Evolutionary conservation across 1,139 yeast species (phyloP), one percentile per base, ranked within the genome.

Genomic region (Candida glucosophila): DNA sequence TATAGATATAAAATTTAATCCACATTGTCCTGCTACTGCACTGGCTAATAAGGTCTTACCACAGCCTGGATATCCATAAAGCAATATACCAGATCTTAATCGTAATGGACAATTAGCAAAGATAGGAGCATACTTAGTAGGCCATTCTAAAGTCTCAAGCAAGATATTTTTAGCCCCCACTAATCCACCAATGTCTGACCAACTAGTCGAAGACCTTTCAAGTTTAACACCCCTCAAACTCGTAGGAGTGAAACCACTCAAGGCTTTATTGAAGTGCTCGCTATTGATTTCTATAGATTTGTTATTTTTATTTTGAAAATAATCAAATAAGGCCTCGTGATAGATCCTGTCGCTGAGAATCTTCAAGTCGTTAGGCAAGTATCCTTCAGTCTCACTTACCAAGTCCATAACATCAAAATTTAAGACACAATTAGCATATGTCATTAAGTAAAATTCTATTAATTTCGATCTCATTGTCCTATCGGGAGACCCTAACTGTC

Each of bases 51-150:
- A 62, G 0, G 98, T 90, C 52, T 90, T 90, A 29, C 98, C 98
- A 56, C 98, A 90, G 4, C 98, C 98, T 1, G 98, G 98, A 44
- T 83, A 90, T 0, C 98, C 98, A 51, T 88, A 90, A 11, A 90
- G 66, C 27, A 90, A 59, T 18, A 90, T 72, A 29, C 98, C 98
- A 0, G 96, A 85, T 43, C 97, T 66, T 29, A 88, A 59, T 30
- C 97, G 59, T 27, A 90, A 58, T 0, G 97, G 95, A 44, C 95
- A 83, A 37, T 74, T 76, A 12, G 81, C 78, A 51, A 90, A 90
- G 15, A 90, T 83, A 3, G 97, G 96, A 0, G 95, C 94, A 46
- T 88, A 90, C 43, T 78, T 81, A 1, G 95, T 85, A 2, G 98
- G 98, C 97, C 97, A 88, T 47, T 90, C 97, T 20, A 90, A 55